Evolutionary conservation across 176 grass and related monocot species (phyloP).

Genomic region (Zea mays): Zm-B73-REFERENCE-NAM-5.0 NC_050096.1:68069001-68069500

Average conservation of each 20-base stretch:
- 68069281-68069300: neutral
- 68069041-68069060: neutral
- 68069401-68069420: neutral
- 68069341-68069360: neutral
- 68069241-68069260: conserved; percentile 21
- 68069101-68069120: conserved; percentile 1
- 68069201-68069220: conserved; percentile 4
- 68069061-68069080: neutral
- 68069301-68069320: neutral
- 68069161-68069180: neutral
- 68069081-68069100: conserved; percentile 30
- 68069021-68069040: conserved; percentile 19
- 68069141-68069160: conserved; percentile 26
- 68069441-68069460: neutral
- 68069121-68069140: neutral
- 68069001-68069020: neutral
- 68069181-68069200: neutral
- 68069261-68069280: neutral
- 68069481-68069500: neutral
- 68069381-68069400: neutral
- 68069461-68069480: conserved; percentile 16
- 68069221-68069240: conserved; percentile 32
- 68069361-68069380: neutral
- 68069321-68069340: neutral
- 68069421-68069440: neutral